Evolutionary conservation across 495 filamentous ascomycete species (phyloP).

Genomic region (Aspergillus nanangensis): DNA sequence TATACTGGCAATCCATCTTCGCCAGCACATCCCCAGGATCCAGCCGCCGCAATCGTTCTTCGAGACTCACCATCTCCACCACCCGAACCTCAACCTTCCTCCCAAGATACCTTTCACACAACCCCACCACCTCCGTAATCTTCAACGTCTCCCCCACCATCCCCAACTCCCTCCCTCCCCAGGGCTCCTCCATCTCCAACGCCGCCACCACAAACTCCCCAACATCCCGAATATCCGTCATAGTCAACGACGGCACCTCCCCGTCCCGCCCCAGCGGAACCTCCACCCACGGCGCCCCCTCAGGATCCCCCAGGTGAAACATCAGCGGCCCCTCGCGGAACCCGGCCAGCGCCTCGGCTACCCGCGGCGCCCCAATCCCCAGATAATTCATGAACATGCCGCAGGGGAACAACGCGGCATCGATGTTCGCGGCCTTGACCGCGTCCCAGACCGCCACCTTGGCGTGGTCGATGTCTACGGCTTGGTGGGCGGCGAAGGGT

Average conservation of each 20-base stretch:
- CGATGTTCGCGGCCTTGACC: conserved; percentile 15
- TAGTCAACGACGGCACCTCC: conserved; percentile 11
- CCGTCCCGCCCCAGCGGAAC: conserved; percentile 23
- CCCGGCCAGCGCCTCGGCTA: conserved; percentile 13
- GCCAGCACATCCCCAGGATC: not conserved
- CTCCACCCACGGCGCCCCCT: conserved; percentile 11
- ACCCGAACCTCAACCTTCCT: conserved; percentile 19
- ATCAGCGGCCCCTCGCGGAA: conserved; percentile 21
- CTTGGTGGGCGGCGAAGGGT: conserved; percentile 1
- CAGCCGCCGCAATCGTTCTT: not conserved
- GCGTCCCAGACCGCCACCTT: conserved; percentile 18
- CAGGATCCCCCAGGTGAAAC: conserved; percentile 16
- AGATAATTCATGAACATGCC: conserved; percentile 36
- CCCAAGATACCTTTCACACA: conserved; percentile 17
- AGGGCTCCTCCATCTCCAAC: conserved; percentile 18
- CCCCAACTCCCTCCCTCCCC: conserved; percentile 22
- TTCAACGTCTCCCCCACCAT: conserved; percentile 26
- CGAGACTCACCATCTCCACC: not conserved
- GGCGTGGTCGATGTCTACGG: conserved; percentile 14
- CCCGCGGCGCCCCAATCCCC: conserved; percentile 16
- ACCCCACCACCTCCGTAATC: conserved; percentile 16
- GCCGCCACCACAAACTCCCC: conserved; percentile 20
- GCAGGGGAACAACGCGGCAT: conserved; percentile 21
- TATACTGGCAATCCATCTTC: conserved; percentile 6
- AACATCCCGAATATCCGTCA: conserved; percentile 27